Evolutionary conservation across 179 eudicot genomes (phyloP), one percentile per base, ranked within the genome.

Genomic region (Spinacia oleracea): DNA sequence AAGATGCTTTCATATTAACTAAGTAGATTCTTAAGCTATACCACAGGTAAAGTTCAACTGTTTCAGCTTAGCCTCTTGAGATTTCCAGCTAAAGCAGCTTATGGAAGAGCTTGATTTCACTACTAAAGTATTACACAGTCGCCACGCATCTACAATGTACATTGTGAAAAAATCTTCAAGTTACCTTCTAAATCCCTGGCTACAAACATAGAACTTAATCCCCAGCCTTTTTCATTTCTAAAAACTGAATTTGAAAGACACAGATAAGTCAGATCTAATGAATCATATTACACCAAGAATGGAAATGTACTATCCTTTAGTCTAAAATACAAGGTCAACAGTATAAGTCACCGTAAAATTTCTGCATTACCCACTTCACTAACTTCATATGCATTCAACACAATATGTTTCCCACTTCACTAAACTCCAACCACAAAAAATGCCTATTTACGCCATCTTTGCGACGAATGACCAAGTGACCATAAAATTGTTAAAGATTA

Each of bases 401-500:
- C 27, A 10, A 16, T 55, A 4, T 32, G 9, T 60, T 60, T 35
- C 71, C 32, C 31, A 59, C 31, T 43, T 43, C 43, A 43, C 45
- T 21, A 27, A 23, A 35, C 4, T 15, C 42, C 6, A 5, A 48
- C 53, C 53, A 48, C 15, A 20, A 15, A 48, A 12, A 48, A 12
- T 15, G n/a, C n/a, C 53, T 16, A 18, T 12, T 48, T 12, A 48
- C 53, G 4, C 15, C 20, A 48, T 48, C 20, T 14, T 48, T 48
- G 15, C 18, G 20, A 48, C 53, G 12, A 78, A 42, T 48, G 72
- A 59, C 69, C 79, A 75, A 46, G 21, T 75, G 59, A 77, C 70
- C 69, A 65, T 48, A 5, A 76, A 15, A 76, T 50, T 76, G 60
- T 46, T 65, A 74, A 29, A 80, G 29, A 55, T 80, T 71, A 43